Base-by-base conservation (phyloP, 2,329 filamentous ascomycete genomes). In the Aspergillus persii region DNA sequence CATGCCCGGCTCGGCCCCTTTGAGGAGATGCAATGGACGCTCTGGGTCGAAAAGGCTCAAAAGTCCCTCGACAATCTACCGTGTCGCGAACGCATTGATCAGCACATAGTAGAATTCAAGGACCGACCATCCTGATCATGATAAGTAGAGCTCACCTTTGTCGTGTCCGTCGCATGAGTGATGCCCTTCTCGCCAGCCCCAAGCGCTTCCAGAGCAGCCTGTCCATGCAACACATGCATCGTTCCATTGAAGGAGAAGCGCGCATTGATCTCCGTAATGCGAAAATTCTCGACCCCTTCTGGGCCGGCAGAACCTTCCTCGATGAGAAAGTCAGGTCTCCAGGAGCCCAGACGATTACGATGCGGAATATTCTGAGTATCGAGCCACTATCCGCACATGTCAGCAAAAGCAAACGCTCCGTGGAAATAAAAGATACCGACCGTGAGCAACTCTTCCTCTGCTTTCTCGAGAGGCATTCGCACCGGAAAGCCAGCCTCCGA, bases 291-390 rank as follows among this genome's bases (percentile, higher is more conserved):
- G 15, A 48, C n/a, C 0, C n/a, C 8, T n/a, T 8, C 55, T 1
- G 29, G 5, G 30, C 11, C 2, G 4, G 30, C 39, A 8, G 44
- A 11, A 7, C 57, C 56, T 0, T 59, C 47, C 15, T 68, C 61
- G 1, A 71, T 18, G 8, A 71, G 39, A 23, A 71, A 68, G 50
- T 71, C 69, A 2, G 69, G 69, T 60, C 69, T 63, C 69, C 68
- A 71, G 4, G 66, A 67, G 11, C 68, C 68, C n/a, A 61, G 54
- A 4, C 54, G 31, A 2, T 57, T 49, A 3, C 49, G 33, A 26
- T 41, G 62, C 11, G 59, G 55, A 33, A 39, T 54, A 41, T 18
- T 3, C n/a, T 26, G 26, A 8, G n/a, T 36, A 9, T n/a, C 33
- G 50, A 36, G 12, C 15, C 26, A 23, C n/a, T 54, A 27, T 39